Evolutionary conservation across 2,329 filamentous ascomycete species (phyloP), one percentile per base, ranked within the genome.

Genomic region (Aspergillus flavus): DNA sequence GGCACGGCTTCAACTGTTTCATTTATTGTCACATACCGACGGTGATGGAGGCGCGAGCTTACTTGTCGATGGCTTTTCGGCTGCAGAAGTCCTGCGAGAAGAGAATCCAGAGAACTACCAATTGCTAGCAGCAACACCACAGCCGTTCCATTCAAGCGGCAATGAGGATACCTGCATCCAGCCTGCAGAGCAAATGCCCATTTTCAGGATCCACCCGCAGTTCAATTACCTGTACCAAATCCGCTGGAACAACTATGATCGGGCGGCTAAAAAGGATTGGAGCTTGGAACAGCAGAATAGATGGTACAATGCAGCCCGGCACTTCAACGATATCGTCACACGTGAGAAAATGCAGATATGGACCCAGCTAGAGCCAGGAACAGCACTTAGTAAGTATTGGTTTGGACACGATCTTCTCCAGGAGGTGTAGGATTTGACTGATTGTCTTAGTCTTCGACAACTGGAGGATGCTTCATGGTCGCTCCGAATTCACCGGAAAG

Each of bases 211-310:
- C 50, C 81, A 87, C 54, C 75, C 79, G 0, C 71, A 75, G 1
- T 79, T 78, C 2, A 72, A 74, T 0, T 71, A 76, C 43, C 73
- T 91, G 48, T 79, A 84, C 34, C 89, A 93, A 61, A 83, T 98
- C 7, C 86, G 94, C 59, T 99, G 95, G 95, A 99, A 99, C 76
- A 94, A 94, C 67, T 91, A 93, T 66, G 95, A 98, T 76, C 85
- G 95, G 46, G 92, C 91, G 1, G 85, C 89, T 2, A 84, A 92
- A 64, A 86, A 87, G 16, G 68, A 82, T 48, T 86, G 88, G 72
- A 76, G 76, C 4, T 70, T 84, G 21, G 77, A 80, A 26, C 75
- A 82, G 4, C 82, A 88, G 2, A 76, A 79, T 9, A 73, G 78
- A 43, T 98, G 94, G 93, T 98, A 97, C 75, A 77, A 81, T 23